A percentile compares a stretch with the other conserved stretches of the same genome.
Conservation (phyloP, 2,329 filamentous ascomycete genomes). For the Fusarium irregulare region DNA sequence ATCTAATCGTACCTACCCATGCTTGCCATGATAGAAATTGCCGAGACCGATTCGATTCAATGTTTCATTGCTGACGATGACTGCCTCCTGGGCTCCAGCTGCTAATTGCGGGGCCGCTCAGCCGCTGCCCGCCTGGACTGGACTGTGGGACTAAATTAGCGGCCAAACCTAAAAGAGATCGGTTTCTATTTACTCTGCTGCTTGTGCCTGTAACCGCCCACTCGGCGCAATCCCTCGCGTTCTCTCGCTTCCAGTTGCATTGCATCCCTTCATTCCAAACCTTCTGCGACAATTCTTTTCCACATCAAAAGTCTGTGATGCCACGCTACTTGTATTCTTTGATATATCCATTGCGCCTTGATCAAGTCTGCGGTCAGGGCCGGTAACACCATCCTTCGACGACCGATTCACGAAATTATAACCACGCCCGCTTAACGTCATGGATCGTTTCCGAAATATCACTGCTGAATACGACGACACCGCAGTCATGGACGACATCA, state of each 20-base stretch:
- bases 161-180: constrained; percentile 35
- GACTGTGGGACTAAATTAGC: constrained; percentile 31
- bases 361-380: constrained; percentile 36
- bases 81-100: neutral
- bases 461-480: constrained; percentile 48
- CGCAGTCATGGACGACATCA: constrained; percentile 50
- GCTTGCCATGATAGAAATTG: neutral
- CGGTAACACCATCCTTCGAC: constrained; percentile 8
- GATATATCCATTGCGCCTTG: constrained; percentile 34
- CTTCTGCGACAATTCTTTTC: constrained; percentile 1
- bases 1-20: neutral
- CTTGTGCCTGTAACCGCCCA: constrained; percentile 23
- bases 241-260: constrained; percentile 25
- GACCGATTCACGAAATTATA: neutral
- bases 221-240: constrained; percentile 34
- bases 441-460: constrained; percentile 39
- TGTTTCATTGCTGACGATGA: constrained; percentile 21
- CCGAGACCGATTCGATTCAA: neutral
- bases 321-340: constrained; percentile 22
- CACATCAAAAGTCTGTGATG: constrained; percentile 27
- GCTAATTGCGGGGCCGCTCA: constrained; percentile 26
- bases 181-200: constrained; percentile 34
- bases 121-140: constrained; percentile 14
- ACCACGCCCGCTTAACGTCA: constrained; percentile 7
- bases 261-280: constrained; percentile 18